Evolutionary conservation across 495 filamentous ascomycete genomes (phyloP), one percentile per base, ranked within the genome.

Genomic region (Penicillium ucsense): DNA sequence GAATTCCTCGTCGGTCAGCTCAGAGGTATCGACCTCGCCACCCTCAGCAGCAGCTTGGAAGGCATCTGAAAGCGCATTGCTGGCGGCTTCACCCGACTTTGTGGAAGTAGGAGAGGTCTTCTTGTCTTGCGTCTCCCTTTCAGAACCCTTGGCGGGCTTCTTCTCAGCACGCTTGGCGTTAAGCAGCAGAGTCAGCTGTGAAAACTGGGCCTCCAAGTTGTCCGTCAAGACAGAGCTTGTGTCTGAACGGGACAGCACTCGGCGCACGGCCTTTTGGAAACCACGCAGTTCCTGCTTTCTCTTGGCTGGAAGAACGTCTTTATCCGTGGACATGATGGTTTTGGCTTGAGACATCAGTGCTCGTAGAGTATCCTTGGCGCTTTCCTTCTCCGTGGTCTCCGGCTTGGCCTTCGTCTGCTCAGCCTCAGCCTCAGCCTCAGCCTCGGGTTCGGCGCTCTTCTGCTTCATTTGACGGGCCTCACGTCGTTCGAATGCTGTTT

Each of bases 261-360:
- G 69, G 37, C 66, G 64, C 32, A 84, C 66, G n/a, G 66, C 65
- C 52, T 65, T 71, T 41, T 74, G 68, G 66, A 84, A 81, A 2
- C 68, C 74, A 38, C 81, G 76, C 12, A 83, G 65, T 38, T 80
- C 71, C 62, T 81, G 76, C 63, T 84, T 83, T 50, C 71, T 70
- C 59, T 80, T 81, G 39, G 73, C 79, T n/a, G 72, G 64, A 8
- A 81, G 63, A 3, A 69, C 60, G 2, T 71, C 65, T 55, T 73
- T 77, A 46, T 67, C 60, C 41, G 55, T 61, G 8, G 70, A 61
- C 61, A 83, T 73, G 50, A 81, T 67, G 28, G 45, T 53, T 57
- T 80, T 78, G 38, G 78, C 78, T 51, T 80, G 71, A 12, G 62
- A 55, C 40, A 82, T 60, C 42, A 81, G 64, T n/a, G 56, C 57